Conservation (phyloP, 163 green algal species). For the Chloroidium sp. region DNA sequence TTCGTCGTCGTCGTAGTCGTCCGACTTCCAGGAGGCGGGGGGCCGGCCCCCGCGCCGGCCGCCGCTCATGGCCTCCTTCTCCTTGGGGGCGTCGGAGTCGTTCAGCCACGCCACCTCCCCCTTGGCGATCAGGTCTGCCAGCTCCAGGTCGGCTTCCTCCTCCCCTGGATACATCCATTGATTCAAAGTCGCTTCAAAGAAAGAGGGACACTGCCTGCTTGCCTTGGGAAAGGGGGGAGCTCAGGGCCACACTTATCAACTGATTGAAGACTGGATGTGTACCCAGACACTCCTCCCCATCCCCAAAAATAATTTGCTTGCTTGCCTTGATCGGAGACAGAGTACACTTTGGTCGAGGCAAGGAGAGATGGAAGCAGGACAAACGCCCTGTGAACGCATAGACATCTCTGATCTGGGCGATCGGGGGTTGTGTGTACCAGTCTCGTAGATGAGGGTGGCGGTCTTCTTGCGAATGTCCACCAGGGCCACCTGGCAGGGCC, state of each 20-base stretch:
- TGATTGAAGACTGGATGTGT: too few species aligned
- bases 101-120: conserved; percentile 27
- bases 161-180: conserved; percentile 10
- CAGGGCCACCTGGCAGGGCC: conserved; percentile 13
- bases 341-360: background rate
- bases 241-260: too few species aligned
- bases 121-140: conserved; percentile 17
- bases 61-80: background rate
- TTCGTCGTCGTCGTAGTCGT: too few species aligned
- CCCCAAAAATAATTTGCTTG: too few species aligned
- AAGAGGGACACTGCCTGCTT: background rate
- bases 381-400: too few species aligned
- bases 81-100: conserved; percentile 3
- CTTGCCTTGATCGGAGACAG: background rate
- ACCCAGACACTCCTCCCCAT: too few species aligned
- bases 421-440: conserved; percentile 3
- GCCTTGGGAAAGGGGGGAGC: too few species aligned
- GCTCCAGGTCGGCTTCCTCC: conserved; percentile 19
- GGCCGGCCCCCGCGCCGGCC: background rate
- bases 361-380: background rate
- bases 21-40: too few species aligned
- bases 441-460: conserved; percentile 19
- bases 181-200: background rate
- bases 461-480: conserved; percentile 6
- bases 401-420: background rate